phyloP scores from a whole-genome alignment of 352 stramenopile genomes.

The Phytophthora pluvialis region DNA sequence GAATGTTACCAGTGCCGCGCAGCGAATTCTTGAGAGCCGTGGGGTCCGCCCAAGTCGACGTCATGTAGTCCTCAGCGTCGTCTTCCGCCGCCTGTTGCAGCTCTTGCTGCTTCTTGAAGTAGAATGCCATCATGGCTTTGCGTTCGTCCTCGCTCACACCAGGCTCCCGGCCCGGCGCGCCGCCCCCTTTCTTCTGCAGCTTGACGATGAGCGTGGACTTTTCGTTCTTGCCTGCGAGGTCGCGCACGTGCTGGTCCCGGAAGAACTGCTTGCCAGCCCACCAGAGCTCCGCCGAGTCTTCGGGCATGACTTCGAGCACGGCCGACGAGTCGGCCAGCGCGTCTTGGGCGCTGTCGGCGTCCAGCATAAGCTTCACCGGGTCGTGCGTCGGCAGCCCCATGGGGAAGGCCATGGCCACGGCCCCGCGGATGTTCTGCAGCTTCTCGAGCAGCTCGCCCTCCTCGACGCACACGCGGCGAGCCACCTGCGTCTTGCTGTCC shows the following conservation, averaged over 20 bases:
- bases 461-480: constrained; percentile 64
- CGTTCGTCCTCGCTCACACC: constrained; percentile 94
- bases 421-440: constrained; percentile 91
- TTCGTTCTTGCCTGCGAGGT: constrained; percentile 96
- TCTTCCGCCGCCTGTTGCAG: constrained; percentile 84
- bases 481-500: constrained; percentile 71
- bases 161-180: constrained; percentile 84
- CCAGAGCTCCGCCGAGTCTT: constrained; percentile 93
- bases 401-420: constrained; percentile 95
- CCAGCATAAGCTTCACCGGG: constrained; percentile 85
- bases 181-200: constrained; percentile 89
- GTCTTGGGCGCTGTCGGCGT: constrained; percentile 65
- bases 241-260: constrained; percentile 86
- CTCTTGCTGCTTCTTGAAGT: constrained; percentile 93
- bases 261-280: constrained; percentile 96
- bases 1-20: constrained; percentile 89
- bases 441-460: constrained; percentile 88
- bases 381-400: constrained; percentile 94
- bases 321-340: constrained; percentile 70
- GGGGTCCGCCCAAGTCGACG: constrained; percentile 93
- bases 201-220: constrained; percentile 94
- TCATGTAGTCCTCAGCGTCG: constrained; percentile 96
- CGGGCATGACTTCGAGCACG: constrained; percentile 80
- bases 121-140: constrained; percentile 98
- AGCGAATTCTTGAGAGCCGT: constrained; percentile 94